These are phyloP conservation scores for Penicillium chermesinum DNA, from an alignment of 495 filamentous ascomycete species.

Conservation along the genomic window DNA sequence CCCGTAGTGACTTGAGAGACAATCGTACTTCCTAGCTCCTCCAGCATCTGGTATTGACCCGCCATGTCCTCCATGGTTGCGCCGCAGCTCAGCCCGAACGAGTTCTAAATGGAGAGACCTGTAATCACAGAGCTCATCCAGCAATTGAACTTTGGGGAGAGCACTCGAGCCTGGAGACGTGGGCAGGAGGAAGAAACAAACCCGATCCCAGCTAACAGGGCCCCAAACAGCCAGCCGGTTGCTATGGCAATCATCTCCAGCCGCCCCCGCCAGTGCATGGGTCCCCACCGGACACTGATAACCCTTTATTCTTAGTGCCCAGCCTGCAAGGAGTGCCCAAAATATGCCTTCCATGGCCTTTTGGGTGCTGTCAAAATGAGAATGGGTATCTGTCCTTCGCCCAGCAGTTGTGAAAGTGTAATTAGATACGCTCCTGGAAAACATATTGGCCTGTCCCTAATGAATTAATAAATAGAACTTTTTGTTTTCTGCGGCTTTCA, in stretches of 20 bases:
- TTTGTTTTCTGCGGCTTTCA: no score
- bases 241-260: background rate
- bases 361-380: no score
- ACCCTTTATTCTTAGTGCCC: no score
- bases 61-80: constrained; percentile 61
- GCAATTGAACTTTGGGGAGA: constrained; percentile 4
- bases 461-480: no score
- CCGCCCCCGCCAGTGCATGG: no score
- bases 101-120: constrained; percentile 17
- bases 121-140: constrained; percentile 19
- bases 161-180: constrained; percentile 1
- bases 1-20: background rate
- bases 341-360: no score
- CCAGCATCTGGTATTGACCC: constrained; percentile 79
- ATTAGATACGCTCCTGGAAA: no score
- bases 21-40: constrained; percentile 84
- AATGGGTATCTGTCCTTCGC: no score
- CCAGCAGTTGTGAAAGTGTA: no score
- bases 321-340: no score
- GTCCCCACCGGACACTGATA: background rate
- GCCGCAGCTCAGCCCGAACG: constrained; percentile 15
- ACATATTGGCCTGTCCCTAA: no score
- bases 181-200: background rate
- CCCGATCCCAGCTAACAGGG: background rate
- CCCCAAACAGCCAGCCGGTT: background rate